These are phyloP conservation scores for Durotheca rogersii DNA, from an alignment of 495 filamentous ascomycete genomes.

Conservation along the genomic window DNA sequence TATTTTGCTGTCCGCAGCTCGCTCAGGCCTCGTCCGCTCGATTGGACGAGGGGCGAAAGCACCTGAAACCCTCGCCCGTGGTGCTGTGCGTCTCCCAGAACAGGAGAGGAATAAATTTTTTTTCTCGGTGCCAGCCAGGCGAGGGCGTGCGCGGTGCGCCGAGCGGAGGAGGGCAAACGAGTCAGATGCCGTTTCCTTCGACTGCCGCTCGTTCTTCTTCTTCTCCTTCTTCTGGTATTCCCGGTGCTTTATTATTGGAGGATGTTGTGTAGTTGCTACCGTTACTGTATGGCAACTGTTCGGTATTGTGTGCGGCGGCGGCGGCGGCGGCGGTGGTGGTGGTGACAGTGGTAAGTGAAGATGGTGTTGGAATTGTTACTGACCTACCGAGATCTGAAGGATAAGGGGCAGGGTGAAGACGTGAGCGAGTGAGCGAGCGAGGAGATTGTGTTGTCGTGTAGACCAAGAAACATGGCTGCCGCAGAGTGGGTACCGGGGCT, in stretches of 20 bases:
- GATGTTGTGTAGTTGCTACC: too few species aligned
- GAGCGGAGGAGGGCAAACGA: neutral
- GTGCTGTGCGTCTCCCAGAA: constrained; percentile 7
- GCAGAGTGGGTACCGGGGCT: constrained; percentile 21
- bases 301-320: too few species aligned
- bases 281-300: too few species aligned
- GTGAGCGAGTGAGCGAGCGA: constrained; percentile 16
- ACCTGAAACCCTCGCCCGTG: constrained; percentile 29
- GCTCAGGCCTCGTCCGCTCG: constrained; percentile 24
- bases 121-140: constrained; percentile 13
- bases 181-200: constrained; percentile 6
- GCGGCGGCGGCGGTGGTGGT: too few species aligned
- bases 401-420: constrained; percentile 22
- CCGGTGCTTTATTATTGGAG: too few species aligned
- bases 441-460: constrained; percentile 31
- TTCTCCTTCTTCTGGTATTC: too few species aligned
- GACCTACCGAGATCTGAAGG: constrained; percentile 6
- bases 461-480: constrained; percentile 29
- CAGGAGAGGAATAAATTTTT: too few species aligned
- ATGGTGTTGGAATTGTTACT: too few species aligned
- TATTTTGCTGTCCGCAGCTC: constrained; percentile 40
- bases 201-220: too few species aligned
- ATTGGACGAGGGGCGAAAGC: constrained; percentile 10
- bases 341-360: constrained; percentile 9
- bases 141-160: constrained; percentile 14